phyloP scores from a whole-genome alignment of 2,329 filamentous ascomycete species.

The Fusarium sp. region DNA sequence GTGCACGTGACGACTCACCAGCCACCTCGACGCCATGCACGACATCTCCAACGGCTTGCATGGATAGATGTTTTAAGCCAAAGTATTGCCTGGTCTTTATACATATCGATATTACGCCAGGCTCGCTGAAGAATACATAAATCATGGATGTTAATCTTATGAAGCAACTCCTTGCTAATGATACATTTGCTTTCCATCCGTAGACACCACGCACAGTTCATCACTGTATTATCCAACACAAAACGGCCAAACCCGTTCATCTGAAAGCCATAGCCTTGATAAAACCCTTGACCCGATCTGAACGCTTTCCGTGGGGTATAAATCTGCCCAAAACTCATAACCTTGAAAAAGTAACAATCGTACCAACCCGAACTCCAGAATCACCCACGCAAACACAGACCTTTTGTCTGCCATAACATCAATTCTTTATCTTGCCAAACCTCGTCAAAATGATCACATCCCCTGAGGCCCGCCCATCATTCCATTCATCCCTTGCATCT shows the following conservation, averaged over 20 bases:
- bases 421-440: slow-evolving; percentile 10
- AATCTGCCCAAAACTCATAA: slow-evolving; percentile 46
- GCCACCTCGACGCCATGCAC: slow-evolving; percentile 3
- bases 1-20: slow-evolving; percentile 51
- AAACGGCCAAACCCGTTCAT: slow-evolving; percentile 14
- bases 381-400: slow-evolving; percentile 18
- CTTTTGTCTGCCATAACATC: slow-evolving; percentile 25
- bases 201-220: slow-evolving; percentile 41
- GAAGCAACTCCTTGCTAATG: slow-evolving; percentile 14
- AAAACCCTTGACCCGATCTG: slow-evolving; percentile 40
- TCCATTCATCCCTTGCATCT: slow-evolving; percentile 53
- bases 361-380: slow-evolving; percentile 41
- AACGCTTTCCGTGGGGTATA: slow-evolving; percentile 54
- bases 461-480: slow-evolving; percentile 68
- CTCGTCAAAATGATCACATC: slow-evolving; percentile 55
- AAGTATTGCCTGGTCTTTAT: no score
- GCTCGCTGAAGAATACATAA: no score
- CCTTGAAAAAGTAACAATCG: slow-evolving; percentile 28
- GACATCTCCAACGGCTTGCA: not conserved
- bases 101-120: no score
- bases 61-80: no score
- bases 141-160: not conserved
- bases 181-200: slow-evolving; percentile 27
- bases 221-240: slow-evolving; percentile 33
- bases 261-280: slow-evolving; percentile 24